Conservation (phyloP, 148 eudicot species). For the Rhododendron ferrugineum region DNA sequence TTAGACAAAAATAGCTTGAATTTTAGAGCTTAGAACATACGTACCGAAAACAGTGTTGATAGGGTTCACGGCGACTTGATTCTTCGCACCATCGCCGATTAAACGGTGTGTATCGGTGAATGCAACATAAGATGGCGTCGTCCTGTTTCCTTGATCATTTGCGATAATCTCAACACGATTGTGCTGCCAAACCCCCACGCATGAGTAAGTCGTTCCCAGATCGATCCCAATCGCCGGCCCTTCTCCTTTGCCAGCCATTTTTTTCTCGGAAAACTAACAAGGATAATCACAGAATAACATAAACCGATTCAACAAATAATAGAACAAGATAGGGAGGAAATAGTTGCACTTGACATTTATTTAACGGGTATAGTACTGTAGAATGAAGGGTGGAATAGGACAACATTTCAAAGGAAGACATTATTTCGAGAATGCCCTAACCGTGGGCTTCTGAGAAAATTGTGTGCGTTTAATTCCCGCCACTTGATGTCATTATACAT, state of each 20-base stretch:
- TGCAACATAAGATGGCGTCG: conserved; percentile 18
- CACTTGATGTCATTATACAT: background rate
- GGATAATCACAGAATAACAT: background rate
- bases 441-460: background rate
- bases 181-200: conserved; percentile 18
- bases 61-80: conserved; percentile 18
- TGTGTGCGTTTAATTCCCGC: background rate
- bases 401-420: background rate
- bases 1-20: background rate
- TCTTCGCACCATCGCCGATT: conserved; percentile 14
- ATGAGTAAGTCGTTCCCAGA: conserved; percentile 18
- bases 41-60: conserved; percentile 16
- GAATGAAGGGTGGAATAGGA: background rate
- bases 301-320: background rate
- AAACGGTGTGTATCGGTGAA: conserved; percentile 15
- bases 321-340: background rate
- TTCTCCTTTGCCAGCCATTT: conserved; percentile 15
- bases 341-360: background rate
- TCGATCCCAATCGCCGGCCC: conserved; percentile 15
- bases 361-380: background rate
- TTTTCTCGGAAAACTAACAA: background rate
- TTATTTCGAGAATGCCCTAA: background rate
- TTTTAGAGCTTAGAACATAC: background rate
- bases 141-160: conserved; percentile 17
- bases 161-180: conserved; percentile 15